Evolutionary conservation across 768 basidiomycete genomes (phyloP), one percentile per base, ranked within the genome.

Genomic region (Trametes cinnabarina): DNA sequence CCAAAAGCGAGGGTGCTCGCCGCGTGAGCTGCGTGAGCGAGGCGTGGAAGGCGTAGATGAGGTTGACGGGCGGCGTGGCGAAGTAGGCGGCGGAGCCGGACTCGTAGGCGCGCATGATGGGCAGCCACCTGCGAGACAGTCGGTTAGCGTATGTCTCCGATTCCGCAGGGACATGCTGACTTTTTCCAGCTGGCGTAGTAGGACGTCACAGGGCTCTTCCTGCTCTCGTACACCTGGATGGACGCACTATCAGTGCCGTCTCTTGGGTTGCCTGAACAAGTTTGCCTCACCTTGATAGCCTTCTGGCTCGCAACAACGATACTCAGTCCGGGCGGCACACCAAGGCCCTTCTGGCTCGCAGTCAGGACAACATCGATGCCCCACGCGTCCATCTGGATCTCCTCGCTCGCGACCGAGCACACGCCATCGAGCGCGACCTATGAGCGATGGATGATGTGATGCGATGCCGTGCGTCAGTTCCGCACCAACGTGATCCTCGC

Each of bases 101-200:
- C 75, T 98, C 94, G 71, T 98, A 99, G 3, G 88, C 86, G 66
- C 87, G 82, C 95, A 98, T 98, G 69, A 97, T 86, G 1, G 94
- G 93, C 43, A 95, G 77, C 92, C 92, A 94, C 66, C 89, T 90
- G 53, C 11, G 41, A 14, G 3, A 30, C 54, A 15, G 32, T 25
- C 14, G 25, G 28, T 37, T 55, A 56, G 51, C 23, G 30, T 41
- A 30, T n/a, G 28, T 26, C 40, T 4, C 9, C n/a, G 35, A 19
- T 37, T 19, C 57, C 32, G 6, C 30, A 32, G 17, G 55, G 4
- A 37, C 41, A 32, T 32, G 63, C 73, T 60, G 72, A 90, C 85
- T 86, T 92, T 65, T 86, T 86, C 95, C 95, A 97, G 68, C 82
- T 88, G 20, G 87, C 92, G 70, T 96, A 98, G 77, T 93, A 98